Percentiles rank a stretch among this genome's conserved stretches.
These are phyloP conservation scores for Grosmannia huntii DNA, from an alignment of 2,329 filamentous ascomycete genomes.

Conservation along the genomic window DNA sequence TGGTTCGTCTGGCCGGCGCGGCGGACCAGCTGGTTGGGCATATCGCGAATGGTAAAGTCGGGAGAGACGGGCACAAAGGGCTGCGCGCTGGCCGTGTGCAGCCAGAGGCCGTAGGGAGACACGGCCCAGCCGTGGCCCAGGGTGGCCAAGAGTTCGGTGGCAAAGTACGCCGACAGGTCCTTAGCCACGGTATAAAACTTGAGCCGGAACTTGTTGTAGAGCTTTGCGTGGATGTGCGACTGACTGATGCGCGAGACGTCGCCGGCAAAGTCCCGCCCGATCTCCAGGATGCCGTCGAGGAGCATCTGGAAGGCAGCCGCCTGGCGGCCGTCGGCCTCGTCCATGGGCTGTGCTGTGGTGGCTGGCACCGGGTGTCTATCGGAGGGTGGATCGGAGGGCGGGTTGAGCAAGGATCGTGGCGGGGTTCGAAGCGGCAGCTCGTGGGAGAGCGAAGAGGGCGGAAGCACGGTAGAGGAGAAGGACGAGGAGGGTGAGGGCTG, in stretches of 20 bases:
- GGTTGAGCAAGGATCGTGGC: neutral
- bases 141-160: slow-evolving; percentile 23
- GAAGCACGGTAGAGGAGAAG: neutral
- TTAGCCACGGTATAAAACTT: slow-evolving; percentile 20
- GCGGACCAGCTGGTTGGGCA: slow-evolving; percentile 15
- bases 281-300: slow-evolving; percentile 16
- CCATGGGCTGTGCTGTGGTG: neutral
- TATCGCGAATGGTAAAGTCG: slow-evolving; percentile 12
- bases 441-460: neutral
- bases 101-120: slow-evolving; percentile 21
- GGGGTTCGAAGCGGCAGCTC: neutral
- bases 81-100: slow-evolving; percentile 18
- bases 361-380: too few species aligned
- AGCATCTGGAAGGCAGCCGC: neutral
- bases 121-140: slow-evolving; percentile 22
- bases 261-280: slow-evolving; percentile 15
- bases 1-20: slow-evolving; percentile 5
- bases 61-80: slow-evolving; percentile 17
- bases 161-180: slow-evolving; percentile 33
- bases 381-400: neutral
- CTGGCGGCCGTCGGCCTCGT: neutral
- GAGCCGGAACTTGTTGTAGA: slow-evolving; percentile 29
- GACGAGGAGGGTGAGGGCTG: neutral
- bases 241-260: slow-evolving; percentile 16
- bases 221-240: slow-evolving; percentile 18